Conservation (phyloP, 306 rosid genomes). For the Gynostemma pentaphyllum region DNA sequence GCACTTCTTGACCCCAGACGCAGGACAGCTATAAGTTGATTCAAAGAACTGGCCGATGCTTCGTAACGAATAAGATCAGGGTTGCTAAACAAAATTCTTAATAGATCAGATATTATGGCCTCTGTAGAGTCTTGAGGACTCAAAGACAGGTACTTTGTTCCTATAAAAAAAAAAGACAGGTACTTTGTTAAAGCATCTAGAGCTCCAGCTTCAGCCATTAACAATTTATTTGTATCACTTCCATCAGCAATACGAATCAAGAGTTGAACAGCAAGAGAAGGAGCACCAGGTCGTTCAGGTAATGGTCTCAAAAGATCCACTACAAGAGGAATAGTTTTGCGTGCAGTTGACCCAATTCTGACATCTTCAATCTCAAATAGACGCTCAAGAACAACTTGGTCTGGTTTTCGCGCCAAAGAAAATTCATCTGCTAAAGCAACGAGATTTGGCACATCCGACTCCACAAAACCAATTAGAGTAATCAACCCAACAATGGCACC, state of each 20-base stretch:
- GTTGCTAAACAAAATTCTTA: conserved; percentile 70
- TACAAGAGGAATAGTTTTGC: conserved; percentile 81
- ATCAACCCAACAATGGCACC: conserved; percentile 88
- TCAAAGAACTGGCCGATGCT: conserved; percentile 72
- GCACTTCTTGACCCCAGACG: conserved; percentile 95
- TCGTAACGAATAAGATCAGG: conserved; percentile 76
- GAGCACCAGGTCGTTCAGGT: conserved; percentile 91
- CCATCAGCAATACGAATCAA: conserved; percentile 85
- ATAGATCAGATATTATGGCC: conserved; percentile 64
- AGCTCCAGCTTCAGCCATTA: conserved; percentile 94
- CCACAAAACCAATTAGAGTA: conserved; percentile 57
- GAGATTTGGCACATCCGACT: conserved; percentile 64
- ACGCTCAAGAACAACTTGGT: conserved; percentile 72
- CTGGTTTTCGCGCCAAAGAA: conserved; percentile 66
- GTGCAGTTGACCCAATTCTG: conserved; percentile 70
- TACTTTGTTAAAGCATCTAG: conserved; percentile 87
- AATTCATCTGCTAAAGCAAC: conserved; percentile 71
- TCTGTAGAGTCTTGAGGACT: conserved; percentile 96
- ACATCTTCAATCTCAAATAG: conserved; percentile 84
- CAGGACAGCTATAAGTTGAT: conserved; percentile 86
- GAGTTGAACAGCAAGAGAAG: conserved; percentile 77
- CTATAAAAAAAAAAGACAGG: no score
- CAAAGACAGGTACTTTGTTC: conserved; percentile 87
- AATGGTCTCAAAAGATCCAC: conserved; percentile 95
- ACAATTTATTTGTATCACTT: conserved; percentile 64